A percentile compares a stretch with the other conserved stretches of the same genome.
These are phyloP conservation scores for Wickerhamomyces subpelliculosus DNA, from an alignment of 805 yeast species.

Conservation along the genomic window DNA sequence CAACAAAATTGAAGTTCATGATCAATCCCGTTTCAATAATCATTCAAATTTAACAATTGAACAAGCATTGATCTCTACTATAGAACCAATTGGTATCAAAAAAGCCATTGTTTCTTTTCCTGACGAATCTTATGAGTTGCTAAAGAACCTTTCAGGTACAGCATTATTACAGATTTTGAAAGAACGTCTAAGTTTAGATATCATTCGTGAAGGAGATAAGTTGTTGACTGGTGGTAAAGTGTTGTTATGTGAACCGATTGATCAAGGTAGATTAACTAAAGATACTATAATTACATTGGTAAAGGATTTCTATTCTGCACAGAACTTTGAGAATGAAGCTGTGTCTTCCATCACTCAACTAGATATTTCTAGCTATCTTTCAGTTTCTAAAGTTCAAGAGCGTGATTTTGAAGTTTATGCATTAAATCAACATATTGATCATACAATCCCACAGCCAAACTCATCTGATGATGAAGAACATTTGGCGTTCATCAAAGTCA, in stretches of 20 bases:
- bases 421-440: conserved; percentile 1
- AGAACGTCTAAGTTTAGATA: conserved; percentile 4
- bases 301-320: conserved; percentile 16
- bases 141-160: conserved; percentile 11
- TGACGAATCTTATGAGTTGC: conserved; percentile 10
- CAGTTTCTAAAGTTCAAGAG: not conserved
- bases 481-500: conserved; percentile 38
- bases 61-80: conserved; percentile 8
- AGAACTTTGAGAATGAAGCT: not conserved
- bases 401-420: conserved; percentile 3
- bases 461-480: conserved; percentile 37
- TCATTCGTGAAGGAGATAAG: conserved; percentile 15
- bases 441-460: conserved; percentile 7
- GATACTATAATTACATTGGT: conserved; percentile 51
- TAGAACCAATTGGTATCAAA: conserved; percentile 9
- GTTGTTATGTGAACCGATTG: conserved; percentile 62
- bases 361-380: conserved; percentile 12
- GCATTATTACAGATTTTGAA: conserved; percentile 9
- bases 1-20: conserved; percentile 2
- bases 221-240: conserved; percentile 33
- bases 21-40: conserved; percentile 8
- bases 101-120: conserved; percentile 18
- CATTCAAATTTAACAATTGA: conserved; percentile 13
- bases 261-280: conserved; percentile 50
- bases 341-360: conserved; percentile 1